phyloP scores from a whole-genome alignment of 2,329 filamentous ascomycete genomes.

The Colletotrichum sp. region DNA sequence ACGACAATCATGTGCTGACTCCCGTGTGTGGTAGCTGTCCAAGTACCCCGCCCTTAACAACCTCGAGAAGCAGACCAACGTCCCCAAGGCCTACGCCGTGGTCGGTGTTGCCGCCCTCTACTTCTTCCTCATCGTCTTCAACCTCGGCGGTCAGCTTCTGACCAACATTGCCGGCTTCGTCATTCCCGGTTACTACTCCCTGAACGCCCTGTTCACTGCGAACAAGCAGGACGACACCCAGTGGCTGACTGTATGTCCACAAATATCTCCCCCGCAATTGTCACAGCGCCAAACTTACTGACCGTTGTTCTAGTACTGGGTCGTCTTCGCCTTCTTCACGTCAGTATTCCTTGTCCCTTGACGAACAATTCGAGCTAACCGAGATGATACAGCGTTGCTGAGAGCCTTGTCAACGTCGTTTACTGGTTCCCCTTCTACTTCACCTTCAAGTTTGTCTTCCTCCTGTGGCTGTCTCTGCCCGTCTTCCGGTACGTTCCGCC shows the following conservation, averaged over 20 bases:
- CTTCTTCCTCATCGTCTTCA: conserved; percentile 92
- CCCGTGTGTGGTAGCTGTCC: conserved; percentile 65
- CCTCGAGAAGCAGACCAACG: conserved; percentile 81
- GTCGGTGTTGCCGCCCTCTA: conserved; percentile 79
- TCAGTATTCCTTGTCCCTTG: conserved; percentile 38
- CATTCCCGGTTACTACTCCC: conserved; percentile 84
- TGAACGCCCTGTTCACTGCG: conserved; percentile 75
- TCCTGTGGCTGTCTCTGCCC: conserved; percentile 97
- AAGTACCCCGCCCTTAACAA: conserved; percentile 86
- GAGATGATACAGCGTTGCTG: conserved; percentile 62
- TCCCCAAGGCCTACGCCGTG: conserved; percentile 85
- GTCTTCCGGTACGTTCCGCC: conserved; percentile 80
- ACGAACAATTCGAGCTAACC: background rate
- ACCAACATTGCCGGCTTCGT: conserved; percentile 87
- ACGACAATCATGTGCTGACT: background rate
- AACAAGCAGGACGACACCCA: conserved; percentile 81
- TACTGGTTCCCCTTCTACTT: conserved; percentile 99
- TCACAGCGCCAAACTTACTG: conserved; percentile 4
- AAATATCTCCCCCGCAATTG: background rate
- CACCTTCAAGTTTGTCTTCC: conserved; percentile 98
- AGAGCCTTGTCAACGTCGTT: conserved; percentile 83
- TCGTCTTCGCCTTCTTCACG: conserved; percentile 83
- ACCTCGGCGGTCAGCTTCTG: conserved; percentile 86
- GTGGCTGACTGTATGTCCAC: conserved; percentile 70
- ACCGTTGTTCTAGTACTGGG: conserved; percentile 72